Evolutionary conservation across 2,329 filamentous ascomycete genomes (phyloP).

Genomic region (Alternaria triticimaculans): DNA sequence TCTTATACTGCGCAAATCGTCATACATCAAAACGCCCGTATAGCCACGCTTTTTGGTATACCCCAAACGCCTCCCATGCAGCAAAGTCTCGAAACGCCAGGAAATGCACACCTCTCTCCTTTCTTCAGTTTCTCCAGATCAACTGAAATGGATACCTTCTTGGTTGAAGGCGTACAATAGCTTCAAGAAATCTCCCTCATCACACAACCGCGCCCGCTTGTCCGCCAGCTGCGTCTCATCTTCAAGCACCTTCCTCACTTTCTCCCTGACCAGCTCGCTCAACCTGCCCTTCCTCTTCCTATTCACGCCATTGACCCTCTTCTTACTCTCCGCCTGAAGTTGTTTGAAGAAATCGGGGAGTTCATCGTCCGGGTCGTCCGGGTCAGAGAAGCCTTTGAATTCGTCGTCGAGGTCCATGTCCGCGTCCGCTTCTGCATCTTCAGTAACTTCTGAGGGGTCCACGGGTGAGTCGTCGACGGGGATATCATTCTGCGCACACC

Average conservation of each 20-base stretch:
- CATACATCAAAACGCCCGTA: neutral
- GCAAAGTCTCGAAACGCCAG: slow-evolving; percentile 2
- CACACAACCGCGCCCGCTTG: slow-evolving; percentile 82
- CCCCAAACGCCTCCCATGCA: slow-evolving; percentile 11
- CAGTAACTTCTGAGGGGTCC: no score
- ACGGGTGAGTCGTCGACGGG: slow-evolving; percentile 69
- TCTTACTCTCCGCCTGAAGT: slow-evolving; percentile 52
- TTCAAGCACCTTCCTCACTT: slow-evolving; percentile 84
- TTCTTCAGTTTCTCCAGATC: no score
- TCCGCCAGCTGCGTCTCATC: slow-evolving; percentile 80
- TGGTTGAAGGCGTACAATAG: slow-evolving; percentile 85
- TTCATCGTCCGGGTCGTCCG: slow-evolving; percentile 70
- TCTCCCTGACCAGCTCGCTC: slow-evolving; percentile 80
- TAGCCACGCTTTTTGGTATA: slow-evolving; percentile 32
- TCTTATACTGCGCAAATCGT: neutral
- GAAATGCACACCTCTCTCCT: neutral
- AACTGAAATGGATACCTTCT: slow-evolving; percentile 88
- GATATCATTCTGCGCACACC: slow-evolving; percentile 86
- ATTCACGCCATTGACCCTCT: slow-evolving; percentile 57
- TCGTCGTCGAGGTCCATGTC: slow-evolving; percentile 60
- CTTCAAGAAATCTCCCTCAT: slow-evolving; percentile 90
- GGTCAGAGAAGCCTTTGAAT: slow-evolving; percentile 58
- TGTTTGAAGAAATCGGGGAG: slow-evolving; percentile 86
- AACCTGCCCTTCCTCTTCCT: slow-evolving; percentile 80
- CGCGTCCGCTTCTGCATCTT: slow-evolving; percentile 43